Evolutionary conservation across 306 rosid species (phyloP), one percentile per base, ranked within the genome.

Genomic region (Purshia tridentata): DNA sequence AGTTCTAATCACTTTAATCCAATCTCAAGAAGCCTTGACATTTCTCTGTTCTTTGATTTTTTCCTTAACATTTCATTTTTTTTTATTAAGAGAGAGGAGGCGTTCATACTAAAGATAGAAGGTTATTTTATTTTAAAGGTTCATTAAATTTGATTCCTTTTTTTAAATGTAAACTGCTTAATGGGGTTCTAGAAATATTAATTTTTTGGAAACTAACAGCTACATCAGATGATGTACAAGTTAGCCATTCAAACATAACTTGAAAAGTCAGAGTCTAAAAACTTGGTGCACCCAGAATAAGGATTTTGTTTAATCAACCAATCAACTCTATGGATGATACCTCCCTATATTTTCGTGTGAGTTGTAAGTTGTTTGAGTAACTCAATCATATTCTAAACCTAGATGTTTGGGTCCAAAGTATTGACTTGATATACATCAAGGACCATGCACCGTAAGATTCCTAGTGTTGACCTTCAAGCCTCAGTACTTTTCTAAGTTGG

Each of bases 381-480:
- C 20, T 14, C 61, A 55, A 10, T 20, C 39, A 20, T 22, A 66
- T 66, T 8, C 42, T 14, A 23, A 23, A 58, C 42, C 15, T 29
- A 0, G 35, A 67, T 22, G 0, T 8, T 49, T 42, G 20, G 37
- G 63, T 6, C 62, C 49, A 62, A 16, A 37, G 13, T 39, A 19
- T 39, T 39, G 61, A 52, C 49, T 52, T 11, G 18, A 18, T 2
- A 37, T 39, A 10, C 4, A 49, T 41, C 15, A 52, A n/a, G 14
- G 3, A 13, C 44, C 5, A 37, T 8, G 19, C 18, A 51, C 19
- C 40, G 6, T 18, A 22, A 40, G 73, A 19, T 69, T 69, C 62
- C 40, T 69, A 47, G 56, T 7, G 57, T 54, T 69, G 63, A 69
- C 61, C 61, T 6, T 52, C 51, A 53, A 39, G 35, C 11, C 50